phyloP scores from a whole-genome alignment of 257 asterid species.

The Solanum lycopersicoides region DNA sequence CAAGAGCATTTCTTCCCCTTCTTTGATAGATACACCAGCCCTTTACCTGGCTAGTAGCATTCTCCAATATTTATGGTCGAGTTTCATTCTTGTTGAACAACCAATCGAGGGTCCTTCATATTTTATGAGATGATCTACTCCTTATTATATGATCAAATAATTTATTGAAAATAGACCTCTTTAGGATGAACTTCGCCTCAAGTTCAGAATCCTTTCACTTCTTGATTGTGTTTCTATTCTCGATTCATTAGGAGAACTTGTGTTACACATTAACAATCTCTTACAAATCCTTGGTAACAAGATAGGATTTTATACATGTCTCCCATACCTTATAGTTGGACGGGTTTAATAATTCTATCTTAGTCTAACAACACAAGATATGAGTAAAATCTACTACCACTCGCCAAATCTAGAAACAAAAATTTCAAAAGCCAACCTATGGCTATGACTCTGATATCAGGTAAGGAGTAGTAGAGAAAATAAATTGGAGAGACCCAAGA shows the following conservation, averaged over 20 bases:
- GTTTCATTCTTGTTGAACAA: neutral
- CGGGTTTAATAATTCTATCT: neutral
- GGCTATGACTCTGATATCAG: neutral
- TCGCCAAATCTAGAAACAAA: neutral
- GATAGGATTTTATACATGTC: neutral
- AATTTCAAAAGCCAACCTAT: neutral
- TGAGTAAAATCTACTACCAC: neutral
- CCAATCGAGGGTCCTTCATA: neutral
- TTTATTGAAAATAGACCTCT: neutral
- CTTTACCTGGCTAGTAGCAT: too few relatives aligned
- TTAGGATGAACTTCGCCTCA: neutral
- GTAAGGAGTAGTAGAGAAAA: too few relatives aligned
- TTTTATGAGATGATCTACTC: neutral
- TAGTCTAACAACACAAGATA: neutral
- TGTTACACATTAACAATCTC: neutral
- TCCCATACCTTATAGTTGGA: neutral
- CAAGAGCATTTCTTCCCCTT: neutral
- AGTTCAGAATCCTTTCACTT: neutral
- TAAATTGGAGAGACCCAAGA: too few relatives aligned
- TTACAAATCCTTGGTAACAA: neutral
- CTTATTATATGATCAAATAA: neutral
- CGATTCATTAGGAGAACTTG: neutral
- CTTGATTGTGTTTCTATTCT: neutral
- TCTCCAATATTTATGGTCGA: neutral
- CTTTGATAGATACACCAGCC: too few relatives aligned